These are phyloP conservation scores for Tricholoma bakamatsutake DNA, from an alignment of 768 basidiomycete species.

Conservation along the genomic window DNA sequence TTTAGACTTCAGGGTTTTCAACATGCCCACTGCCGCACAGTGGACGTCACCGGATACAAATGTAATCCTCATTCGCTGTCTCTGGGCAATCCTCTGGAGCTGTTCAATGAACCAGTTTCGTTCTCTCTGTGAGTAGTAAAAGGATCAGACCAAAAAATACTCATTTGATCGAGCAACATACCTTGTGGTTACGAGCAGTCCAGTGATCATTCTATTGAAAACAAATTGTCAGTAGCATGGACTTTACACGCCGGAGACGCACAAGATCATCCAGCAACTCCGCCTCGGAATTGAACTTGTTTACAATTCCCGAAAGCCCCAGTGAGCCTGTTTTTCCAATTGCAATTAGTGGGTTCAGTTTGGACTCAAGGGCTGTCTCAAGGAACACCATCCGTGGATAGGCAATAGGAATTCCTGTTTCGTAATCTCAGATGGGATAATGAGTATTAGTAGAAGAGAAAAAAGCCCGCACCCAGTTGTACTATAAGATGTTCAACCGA, in stretches of 20 bases:
- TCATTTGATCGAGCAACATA: slow-evolving; percentile 17
- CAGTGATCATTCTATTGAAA: slow-evolving; percentile 77
- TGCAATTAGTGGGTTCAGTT: slow-evolving; percentile 77
- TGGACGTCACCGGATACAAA: slow-evolving; percentile 95
- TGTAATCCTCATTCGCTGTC: slow-evolving; percentile 64
- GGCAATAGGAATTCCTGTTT: slow-evolving; percentile 68
- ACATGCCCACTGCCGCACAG: slow-evolving; percentile 74
- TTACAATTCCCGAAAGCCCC: slow-evolving; percentile 74
- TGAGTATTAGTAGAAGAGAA: background rate
- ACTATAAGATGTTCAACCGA: slow-evolving; percentile 79
- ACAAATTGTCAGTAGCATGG: background rate
- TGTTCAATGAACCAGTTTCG: slow-evolving; percentile 84
- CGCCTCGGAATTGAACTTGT: slow-evolving; percentile 88
- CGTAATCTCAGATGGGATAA: background rate
- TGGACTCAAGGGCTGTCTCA: slow-evolving; percentile 71
- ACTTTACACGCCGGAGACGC: slow-evolving; percentile 12
- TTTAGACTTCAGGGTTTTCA: slow-evolving; percentile 62
- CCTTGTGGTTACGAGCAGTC: slow-evolving; percentile 80
- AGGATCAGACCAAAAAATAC: slow-evolving; percentile 2
- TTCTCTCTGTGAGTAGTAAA: slow-evolving; percentile 54
- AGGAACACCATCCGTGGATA: slow-evolving; percentile 94
- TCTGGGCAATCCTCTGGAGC: slow-evolving; percentile 65
- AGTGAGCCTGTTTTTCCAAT: slow-evolving; percentile 63
- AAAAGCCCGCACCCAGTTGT: slow-evolving; percentile 53
- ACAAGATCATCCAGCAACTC: slow-evolving; percentile 93